phyloP scores from a whole-genome alignment of 768 basidiomycete genomes.

The Tremella mesenterica region DNA sequence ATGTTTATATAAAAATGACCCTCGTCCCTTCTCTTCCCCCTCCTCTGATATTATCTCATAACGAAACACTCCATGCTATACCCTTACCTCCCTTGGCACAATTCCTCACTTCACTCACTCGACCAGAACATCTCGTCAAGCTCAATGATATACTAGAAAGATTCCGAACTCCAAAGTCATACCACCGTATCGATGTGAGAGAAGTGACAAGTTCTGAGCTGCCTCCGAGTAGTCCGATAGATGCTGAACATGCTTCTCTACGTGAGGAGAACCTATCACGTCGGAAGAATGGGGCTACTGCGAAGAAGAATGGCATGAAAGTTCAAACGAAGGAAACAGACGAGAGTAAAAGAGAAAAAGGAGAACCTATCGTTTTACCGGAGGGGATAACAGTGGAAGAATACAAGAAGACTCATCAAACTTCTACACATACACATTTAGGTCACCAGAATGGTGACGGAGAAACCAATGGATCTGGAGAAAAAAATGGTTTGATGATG shows the following conservation, averaged over 20 bases:
- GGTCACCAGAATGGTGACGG: no score
- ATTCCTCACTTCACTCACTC: conserved; percentile 16
- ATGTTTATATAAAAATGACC: background rate
- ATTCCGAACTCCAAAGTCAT: conserved; percentile 25
- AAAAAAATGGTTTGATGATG: no score
- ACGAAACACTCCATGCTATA: conserved; percentile 29
- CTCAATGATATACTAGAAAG: conserved; percentile 27
- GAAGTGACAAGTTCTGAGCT: conserved; percentile 25
- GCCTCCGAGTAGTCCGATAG: conserved; percentile 5
- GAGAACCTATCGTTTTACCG: background rate
- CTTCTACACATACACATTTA: no score
- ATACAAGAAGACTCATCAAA: no score
- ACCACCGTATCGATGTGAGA: conserved; percentile 30
- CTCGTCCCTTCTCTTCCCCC: conserved; percentile 14
- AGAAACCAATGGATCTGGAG: no score
- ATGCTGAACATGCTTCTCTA: background rate
- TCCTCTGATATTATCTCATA: conserved; percentile 16
- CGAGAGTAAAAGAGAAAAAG: background rate
- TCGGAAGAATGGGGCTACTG: no score
- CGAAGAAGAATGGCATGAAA: background rate
- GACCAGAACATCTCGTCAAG: conserved; percentile 21
- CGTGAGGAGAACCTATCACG: no score
- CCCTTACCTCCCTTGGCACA: conserved; percentile 25
- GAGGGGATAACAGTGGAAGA: no score
- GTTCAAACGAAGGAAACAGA: background rate